Conservation (phyloP, 345 rosid genomes). For the Ricinus communis region DNA sequence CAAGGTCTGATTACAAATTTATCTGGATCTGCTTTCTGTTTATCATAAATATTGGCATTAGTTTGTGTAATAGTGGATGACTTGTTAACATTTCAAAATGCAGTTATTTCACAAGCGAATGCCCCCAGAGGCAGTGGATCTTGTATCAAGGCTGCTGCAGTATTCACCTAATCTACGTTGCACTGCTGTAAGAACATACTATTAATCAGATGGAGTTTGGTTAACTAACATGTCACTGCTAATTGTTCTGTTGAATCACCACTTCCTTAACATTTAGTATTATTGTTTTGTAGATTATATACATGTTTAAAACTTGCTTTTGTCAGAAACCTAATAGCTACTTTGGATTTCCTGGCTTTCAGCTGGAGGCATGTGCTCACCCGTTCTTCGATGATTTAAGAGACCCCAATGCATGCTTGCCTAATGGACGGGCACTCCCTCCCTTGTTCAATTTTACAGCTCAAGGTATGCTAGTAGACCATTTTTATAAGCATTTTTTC, state of each 20-base stretch:
- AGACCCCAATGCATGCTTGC: constrained; percentile 72
- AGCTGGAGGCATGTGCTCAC: constrained; percentile 99
- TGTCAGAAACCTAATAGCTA: neutral
- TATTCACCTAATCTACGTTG: constrained; percentile 27
- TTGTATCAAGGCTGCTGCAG: constrained; percentile 30
- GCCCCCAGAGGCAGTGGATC: constrained; percentile 30
- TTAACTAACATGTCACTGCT: neutral
- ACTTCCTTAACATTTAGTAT: neutral
- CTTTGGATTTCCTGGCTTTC: constrained; percentile 9
- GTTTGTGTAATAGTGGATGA: neutral
- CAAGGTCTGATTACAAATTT: constrained; percentile 51
- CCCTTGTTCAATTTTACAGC: constrained; percentile 85
- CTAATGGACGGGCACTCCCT: constrained; percentile 85
- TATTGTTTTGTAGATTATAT: neutral
- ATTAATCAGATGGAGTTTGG: neutral
- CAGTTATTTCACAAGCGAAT: constrained; percentile 29
- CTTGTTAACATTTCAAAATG: neutral
- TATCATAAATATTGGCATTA: neutral
- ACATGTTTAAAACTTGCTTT: neutral
- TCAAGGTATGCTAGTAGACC: constrained; percentile 54
- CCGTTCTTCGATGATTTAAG: constrained; percentile 90
- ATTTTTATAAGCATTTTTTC: neutral
- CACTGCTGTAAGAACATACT: constrained; percentile 23
- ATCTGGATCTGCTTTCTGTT: neutral
- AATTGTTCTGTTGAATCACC: neutral